Base-by-base conservation (phyloP, 192 early-diverging fungal species). In the Umbelopsis ramanniana region DNA sequence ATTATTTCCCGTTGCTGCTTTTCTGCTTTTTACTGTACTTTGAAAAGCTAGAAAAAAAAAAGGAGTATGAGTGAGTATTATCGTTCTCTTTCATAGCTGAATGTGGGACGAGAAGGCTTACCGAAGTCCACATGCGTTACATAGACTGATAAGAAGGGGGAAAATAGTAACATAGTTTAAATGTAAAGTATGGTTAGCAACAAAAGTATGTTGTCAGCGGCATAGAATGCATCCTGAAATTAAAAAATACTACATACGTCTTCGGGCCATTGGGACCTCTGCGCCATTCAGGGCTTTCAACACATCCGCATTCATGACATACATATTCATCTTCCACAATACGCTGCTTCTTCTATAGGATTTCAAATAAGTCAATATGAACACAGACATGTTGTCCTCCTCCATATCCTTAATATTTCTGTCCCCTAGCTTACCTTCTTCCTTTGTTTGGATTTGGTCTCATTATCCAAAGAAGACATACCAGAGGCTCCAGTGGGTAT, bases 251-350 rank as follows among this genome's bases (percentile, higher is more conserved):
- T 38, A 74, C 79, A 55, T 78, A 83, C 82, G 82, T 83, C 66
- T 83, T 83, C 50, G 82, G 79, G 6, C 82, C 82, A 71, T 74
- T 73, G 40, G 82, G 82, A 7, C 82, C 83, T 70, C 75, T 76
- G 46, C 81, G 78, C 81, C 84, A 85, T 77, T 85, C 84, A 26
- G 84, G 84, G n/a, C 82, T 84, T 60, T 82, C 72, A 4, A 77
- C 77, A 29, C 80, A 84, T 54, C 82, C 84, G 81, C 84, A 85
- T 45, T 84, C 82, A 8, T 77, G 74, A 67, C 84, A 85, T 12
- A 83, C 80, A 72, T 79, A 79, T 53, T 85, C 76, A 82, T 81
- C 72, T 70, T 72, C 46, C n/a, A 45, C 40, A 14, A 35, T 26
- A 40, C 72, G 57, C 19, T 70, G 21, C 66, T 73, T 43, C 23